These are phyloP conservation scores for Thozetella sp. DNA, from an alignment of 495 filamentous ascomycete genomes.

Conservation along the genomic window DNA sequence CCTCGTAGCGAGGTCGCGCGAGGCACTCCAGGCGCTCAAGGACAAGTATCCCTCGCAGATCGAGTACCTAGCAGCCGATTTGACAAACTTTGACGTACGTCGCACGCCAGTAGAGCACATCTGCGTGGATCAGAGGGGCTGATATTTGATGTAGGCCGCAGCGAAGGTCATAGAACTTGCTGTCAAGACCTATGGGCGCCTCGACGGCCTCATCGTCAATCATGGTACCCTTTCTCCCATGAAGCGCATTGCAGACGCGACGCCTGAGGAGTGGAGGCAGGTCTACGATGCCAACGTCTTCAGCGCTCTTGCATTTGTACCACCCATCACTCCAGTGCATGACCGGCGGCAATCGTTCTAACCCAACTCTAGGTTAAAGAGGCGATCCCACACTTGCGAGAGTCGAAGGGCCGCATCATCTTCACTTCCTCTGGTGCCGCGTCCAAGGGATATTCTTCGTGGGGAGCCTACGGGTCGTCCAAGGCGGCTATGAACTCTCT, in stretches of 20 bases:
- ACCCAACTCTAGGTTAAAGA: slow-evolving; percentile 62
- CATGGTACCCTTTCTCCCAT: slow-evolving; percentile 83
- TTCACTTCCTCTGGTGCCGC: slow-evolving; percentile 81
- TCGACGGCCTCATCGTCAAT: slow-evolving; percentile 87
- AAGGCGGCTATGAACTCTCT: slow-evolving; percentile 93
- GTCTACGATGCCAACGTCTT: slow-evolving; percentile 85
- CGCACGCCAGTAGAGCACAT: neutral
- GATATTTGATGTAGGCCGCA: slow-evolving; percentile 45
- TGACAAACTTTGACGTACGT: slow-evolving; percentile 62
- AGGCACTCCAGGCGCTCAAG: slow-evolving; percentile 68
- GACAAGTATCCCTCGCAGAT: slow-evolving; percentile 66
- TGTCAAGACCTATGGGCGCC: slow-evolving; percentile 61
- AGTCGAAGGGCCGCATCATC: slow-evolving; percentile 68
- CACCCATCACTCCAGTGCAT: slow-evolving; percentile 17
- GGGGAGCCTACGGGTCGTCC: slow-evolving; percentile 79
- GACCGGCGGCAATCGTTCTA: neutral
- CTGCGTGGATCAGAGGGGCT: neutral
- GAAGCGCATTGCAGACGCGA: slow-evolving; percentile 64
- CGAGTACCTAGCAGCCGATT: slow-evolving; percentile 73
- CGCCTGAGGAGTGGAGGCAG: slow-evolving; percentile 71
- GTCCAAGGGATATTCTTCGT: slow-evolving; percentile 65
- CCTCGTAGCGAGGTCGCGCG: slow-evolving; percentile 70
- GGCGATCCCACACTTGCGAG: slow-evolving; percentile 70
- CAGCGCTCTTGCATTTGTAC: slow-evolving; percentile 75
- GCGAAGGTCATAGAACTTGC: slow-evolving; percentile 64